Base-by-base conservation (phyloP, 371 early-diverging fungal genomes). In the Haplosporangium sp. region DNA sequence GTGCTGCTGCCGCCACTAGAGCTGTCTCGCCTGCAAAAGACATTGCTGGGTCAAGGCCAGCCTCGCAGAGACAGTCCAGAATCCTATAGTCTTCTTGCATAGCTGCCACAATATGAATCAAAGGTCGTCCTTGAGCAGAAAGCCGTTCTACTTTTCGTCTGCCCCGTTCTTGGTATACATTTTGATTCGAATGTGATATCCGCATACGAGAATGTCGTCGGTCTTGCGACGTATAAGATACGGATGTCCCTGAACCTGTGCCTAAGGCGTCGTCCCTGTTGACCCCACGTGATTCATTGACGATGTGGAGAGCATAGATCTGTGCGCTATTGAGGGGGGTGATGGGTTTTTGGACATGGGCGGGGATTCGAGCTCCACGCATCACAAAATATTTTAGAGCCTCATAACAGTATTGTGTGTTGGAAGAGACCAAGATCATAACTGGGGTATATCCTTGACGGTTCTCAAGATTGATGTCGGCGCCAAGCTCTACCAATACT, bases 331-430 rank as follows among this genome's bases (percentile, higher is more conserved):
- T 81, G 44, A 72, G 53, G 0, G 82, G 82, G 0, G 82, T 81
- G 44, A 81, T 81, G 10, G 82, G 82, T 19, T 75, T 81, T 34
- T 60, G 75, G 62, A 81, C 75, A 50, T 75, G 74, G 37, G 82
- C 75, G 0, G 82, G 82, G 59, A 81, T 81, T 2, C 82, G 75
- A 7, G 82, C 82, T 11, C 82, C 82, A 55, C 82, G 82, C 72
- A 68, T 74, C n/a, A 81, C 82, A 69, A 81, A 81, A 61, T 55
- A 81, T 45, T 65, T 67, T 20, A 81, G 82, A 2, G 82, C 82
- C 42, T 81, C 82, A 45, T 72, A 81, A 52, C 82, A 81, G 61
- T 81, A 67, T 39, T 81, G 72, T 2, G 82, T 81, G 35, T 81
- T 81, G 35, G 82, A 81, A 9, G 82, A 75, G 61, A 81, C 75